A percentile compares a stretch with the other conserved stretches of the same genome.
phyloP scores from a whole-genome alignment of 2,329 filamentous ascomycete genomes.

The Claviceps fusiformis region DNA sequence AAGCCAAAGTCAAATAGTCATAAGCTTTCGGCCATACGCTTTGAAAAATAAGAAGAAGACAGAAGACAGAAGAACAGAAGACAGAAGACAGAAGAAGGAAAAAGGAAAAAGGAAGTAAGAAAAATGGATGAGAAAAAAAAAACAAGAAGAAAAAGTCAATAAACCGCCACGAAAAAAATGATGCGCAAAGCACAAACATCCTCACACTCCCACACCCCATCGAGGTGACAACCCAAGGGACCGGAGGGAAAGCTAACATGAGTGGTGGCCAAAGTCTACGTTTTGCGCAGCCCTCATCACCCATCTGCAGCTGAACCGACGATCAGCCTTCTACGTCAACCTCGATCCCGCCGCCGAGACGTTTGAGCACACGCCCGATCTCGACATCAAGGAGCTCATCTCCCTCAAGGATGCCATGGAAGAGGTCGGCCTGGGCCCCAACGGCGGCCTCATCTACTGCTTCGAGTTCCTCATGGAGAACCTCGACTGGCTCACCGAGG shows the following conservation, averaged over 20 bases:
- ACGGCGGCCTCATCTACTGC: constrained; percentile 88
- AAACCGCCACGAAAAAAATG: too few species aligned
- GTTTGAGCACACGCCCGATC: constrained; percentile 81
- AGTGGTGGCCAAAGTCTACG: constrained; percentile 44
- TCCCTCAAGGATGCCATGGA: constrained; percentile 94
- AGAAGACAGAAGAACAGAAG: background rate
- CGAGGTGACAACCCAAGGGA: too few species aligned
- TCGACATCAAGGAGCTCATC: constrained; percentile 92
- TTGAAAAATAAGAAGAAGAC: too few species aligned
- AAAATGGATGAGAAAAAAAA: background rate
- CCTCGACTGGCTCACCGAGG: constrained; percentile 78
- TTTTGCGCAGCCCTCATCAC: constrained; percentile 92
- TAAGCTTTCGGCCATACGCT: too few species aligned
- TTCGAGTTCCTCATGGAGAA: constrained; percentile 95
- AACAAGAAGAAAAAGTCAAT: background rate
- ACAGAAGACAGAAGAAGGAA: background rate
- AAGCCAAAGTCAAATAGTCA: too few species aligned
- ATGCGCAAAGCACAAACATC: too few species aligned
- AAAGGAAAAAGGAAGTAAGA: background rate
- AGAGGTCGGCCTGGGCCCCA: constrained; percentile 78
- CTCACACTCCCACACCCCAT: too few species aligned
- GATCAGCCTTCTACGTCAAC: constrained; percentile 96
- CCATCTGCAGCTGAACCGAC: constrained; percentile 76
- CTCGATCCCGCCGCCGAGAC: constrained; percentile 91
- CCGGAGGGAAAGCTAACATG: background rate